Evolutionary conservation across 495 filamentous ascomycete genomes (phyloP), one percentile per base, ranked within the genome.

Genomic region (Lepraria neglecta): DNA sequence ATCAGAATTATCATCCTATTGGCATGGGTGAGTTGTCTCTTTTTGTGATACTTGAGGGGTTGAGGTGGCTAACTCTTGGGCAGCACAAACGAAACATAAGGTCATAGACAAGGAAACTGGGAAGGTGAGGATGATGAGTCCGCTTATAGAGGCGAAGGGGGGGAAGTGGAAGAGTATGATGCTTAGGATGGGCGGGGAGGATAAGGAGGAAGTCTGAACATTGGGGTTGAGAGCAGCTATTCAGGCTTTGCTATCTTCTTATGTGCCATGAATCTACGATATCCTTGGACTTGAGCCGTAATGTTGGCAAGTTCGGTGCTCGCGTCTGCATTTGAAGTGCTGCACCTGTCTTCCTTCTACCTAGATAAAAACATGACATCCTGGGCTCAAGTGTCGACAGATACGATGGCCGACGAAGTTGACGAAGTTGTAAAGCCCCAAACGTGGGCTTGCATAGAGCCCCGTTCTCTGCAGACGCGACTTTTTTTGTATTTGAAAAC

Each of bases 1-100:
- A 77, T 65, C 56, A 71, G 15, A 74, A 77, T 56, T 47, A 52
- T 45, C 61, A 64, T 40, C 69, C 68, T 21, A 64, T 66, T 15
- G 67, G 71, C 11, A 62, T 74, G 56, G 66, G 67, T 43, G 52
- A 58, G 55, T 52, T 11, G 3, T 14, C 35, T 10, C n/a, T 31
- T 11, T 12, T 19, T 17, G 31, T 9, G 6, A 17, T 1, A 4
- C 0, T 17, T 24, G 14, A 21, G 9, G 28, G 30, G 9, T 31
- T 4, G 24, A 43, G 1, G 9, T 30, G 28, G 44, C 47, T 54
- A 15, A 58, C 17, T 28, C 31, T 15, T 10, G 42, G 15, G 50
- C 43, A 60, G 48, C 46, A 40, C 59, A 61, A 40, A 52, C 33
- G 14, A 42, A 56, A 42, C 38, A 57, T 28, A 33, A 44, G 2